Conservation (phyloP, 352 stramenopile genomes). For the Peronospora farinosa region DNA sequence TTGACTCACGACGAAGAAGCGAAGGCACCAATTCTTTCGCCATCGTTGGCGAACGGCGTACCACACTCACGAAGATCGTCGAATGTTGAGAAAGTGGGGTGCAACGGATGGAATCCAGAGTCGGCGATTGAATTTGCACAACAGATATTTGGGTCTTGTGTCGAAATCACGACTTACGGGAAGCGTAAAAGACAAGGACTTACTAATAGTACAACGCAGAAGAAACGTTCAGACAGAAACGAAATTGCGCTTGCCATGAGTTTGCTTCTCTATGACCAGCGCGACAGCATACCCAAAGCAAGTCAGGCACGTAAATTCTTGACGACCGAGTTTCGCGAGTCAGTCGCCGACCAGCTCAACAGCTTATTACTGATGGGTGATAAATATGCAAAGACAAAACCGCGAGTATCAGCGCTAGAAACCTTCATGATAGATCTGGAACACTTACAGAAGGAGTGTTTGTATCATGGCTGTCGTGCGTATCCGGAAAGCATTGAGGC, state of each 20-base stretch:
- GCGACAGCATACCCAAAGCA: constrained; percentile 21
- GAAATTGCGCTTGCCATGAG: constrained; percentile 30
- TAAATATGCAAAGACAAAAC: neutral
- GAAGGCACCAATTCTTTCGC: constrained; percentile 2
- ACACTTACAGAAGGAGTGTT: constrained; percentile 29
- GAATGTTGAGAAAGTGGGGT: neutral
- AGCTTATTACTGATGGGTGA: constrained; percentile 21
- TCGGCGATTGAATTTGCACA: constrained; percentile 32
- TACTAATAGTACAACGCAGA: constrained; percentile 1
- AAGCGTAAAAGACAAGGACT: constrained; percentile 18
- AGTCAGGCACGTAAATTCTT: constrained; percentile 32
- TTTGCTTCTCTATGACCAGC: constrained; percentile 32
- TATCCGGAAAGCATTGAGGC: constrained; percentile 26
- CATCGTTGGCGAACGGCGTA: constrained; percentile 7
- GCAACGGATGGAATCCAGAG: constrained; percentile 30
- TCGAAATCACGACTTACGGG: constrained; percentile 8
- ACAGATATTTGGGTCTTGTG: constrained; percentile 20
- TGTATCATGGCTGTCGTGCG: constrained; percentile 33
- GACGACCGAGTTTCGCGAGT: constrained; percentile 32
- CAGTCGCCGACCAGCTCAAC: constrained; percentile 40
- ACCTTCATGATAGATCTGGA: constrained; percentile 33
- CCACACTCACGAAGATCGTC: neutral
- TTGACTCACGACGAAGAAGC: constrained; percentile 19
- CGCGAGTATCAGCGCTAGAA: constrained; percentile 28
- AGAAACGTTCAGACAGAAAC: constrained; percentile 3